Evolutionary conservation across 108 stramenopile genomes (phyloP).

Genomic region (Parietichytrium sp.): DNA sequence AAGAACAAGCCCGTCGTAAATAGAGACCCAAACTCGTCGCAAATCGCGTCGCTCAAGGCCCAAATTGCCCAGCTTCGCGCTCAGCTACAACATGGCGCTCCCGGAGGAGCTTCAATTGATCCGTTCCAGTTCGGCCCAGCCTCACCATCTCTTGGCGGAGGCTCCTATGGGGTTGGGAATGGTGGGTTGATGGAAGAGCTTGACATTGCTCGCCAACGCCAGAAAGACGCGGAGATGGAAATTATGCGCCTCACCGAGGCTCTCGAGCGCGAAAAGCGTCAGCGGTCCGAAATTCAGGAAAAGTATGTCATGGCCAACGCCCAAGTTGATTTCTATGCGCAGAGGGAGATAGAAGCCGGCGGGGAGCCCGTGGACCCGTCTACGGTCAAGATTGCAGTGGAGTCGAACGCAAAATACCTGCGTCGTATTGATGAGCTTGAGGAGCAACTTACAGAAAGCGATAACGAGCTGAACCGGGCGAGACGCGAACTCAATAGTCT

Average conservation of each 20-base stretch:
- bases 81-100: constrained; percentile 9
- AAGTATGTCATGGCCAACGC: constrained; percentile 24
- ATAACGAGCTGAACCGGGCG: not conserved
- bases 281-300: constrained; percentile 11
- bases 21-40: constrained; percentile 43
- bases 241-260: not conserved
- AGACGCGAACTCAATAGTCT: not conserved
- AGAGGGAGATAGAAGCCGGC: not conserved
- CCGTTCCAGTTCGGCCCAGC: not conserved
- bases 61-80: constrained; percentile 35
- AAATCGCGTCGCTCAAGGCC: constrained; percentile 36
- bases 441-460: not conserved
- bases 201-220: not conserved
- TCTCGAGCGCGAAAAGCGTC: not conserved
- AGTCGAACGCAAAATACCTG: constrained; percentile 1
- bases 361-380: not conserved
- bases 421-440: constrained; percentile 15
- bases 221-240: not conserved
- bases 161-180: not conserved
- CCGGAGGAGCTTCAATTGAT: not conserved
- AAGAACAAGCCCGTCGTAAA: constrained; percentile 51
- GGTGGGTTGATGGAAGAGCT: not conserved
- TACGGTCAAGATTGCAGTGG: not conserved
- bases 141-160: not conserved
- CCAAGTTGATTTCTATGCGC: constrained; percentile 24